A percentile compares a stretch with the other conserved stretches of the same genome.
These are phyloP conservation scores for Salix exigua DNA, from an alignment of 345 rosid species.

Conservation along the genomic window DNA sequence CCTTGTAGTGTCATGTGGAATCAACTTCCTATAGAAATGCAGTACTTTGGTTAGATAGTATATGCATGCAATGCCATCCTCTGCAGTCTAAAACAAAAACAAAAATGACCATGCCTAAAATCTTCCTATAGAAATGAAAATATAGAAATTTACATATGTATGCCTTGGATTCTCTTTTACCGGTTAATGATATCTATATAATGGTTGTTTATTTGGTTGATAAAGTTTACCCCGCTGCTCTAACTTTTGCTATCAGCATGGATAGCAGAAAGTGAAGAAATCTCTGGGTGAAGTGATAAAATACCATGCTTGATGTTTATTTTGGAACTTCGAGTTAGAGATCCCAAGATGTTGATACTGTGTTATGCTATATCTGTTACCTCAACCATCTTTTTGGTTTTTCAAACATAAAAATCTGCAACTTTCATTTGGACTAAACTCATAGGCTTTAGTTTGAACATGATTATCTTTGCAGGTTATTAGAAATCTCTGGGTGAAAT, in stretches of 20 bases:
- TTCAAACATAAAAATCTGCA: neutral
- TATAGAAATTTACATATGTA: neutral
- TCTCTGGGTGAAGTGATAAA: neutral
- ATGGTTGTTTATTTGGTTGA: no score
- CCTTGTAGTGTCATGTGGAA: neutral
- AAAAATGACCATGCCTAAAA: neutral
- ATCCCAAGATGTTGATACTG: neutral
- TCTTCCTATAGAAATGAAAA: neutral
- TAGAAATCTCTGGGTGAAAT: neutral
- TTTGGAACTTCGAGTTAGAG: neutral
- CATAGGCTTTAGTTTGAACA: neutral
- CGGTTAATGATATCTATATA: no score
- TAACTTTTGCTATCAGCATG: neutral
- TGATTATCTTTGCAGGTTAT: neutral
- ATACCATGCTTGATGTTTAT: neutral
- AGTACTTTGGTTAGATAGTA: neutral
- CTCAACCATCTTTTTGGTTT: neutral
- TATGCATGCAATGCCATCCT: neutral
- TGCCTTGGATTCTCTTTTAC: neutral
- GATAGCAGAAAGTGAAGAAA: neutral
- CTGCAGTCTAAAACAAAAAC: neutral
- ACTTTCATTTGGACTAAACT: neutral
- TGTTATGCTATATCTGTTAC: neutral
- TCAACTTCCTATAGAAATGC: neutral
- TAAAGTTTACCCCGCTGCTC: neutral